These are phyloP conservation scores for Cryptosporidium ubiquitum DNA, from an alignment of 169 alveolate species.

Conservation along the genomic window DNA sequence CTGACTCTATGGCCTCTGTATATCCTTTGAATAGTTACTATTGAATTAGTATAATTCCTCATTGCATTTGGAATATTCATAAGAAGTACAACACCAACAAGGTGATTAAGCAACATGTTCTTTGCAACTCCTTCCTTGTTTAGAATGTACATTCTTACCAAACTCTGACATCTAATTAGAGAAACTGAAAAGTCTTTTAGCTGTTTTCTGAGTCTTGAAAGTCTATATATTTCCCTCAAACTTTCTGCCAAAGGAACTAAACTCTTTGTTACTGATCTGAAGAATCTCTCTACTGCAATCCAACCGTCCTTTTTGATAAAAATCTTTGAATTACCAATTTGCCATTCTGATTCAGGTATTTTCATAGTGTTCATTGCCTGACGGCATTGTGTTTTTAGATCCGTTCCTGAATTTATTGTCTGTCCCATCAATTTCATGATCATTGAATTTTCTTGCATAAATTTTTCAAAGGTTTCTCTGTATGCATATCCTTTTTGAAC, in stretches of 20 bases:
- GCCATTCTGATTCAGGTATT: conserved; percentile 77
- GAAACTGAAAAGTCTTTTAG: conserved; percentile 6
- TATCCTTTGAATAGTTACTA: conserved; percentile 71
- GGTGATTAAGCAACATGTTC: neutral
- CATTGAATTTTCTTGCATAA: conserved; percentile 72
- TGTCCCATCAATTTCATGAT: conserved; percentile 77
- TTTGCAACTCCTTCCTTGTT: conserved; percentile 7
- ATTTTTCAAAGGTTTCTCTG: conserved; percentile 77
- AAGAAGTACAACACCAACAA: conserved; percentile 25
- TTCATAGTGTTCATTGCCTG: conserved; percentile 75
- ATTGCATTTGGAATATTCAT: conserved; percentile 49
- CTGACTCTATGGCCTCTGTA: conserved; percentile 76
- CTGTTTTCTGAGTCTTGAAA: conserved; percentile 65
- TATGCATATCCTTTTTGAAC: conserved; percentile 72
- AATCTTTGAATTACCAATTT: conserved; percentile 76
- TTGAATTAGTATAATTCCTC: conserved; percentile 17
- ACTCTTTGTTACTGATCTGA: conserved; percentile 75
- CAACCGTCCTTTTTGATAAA: conserved; percentile 78
- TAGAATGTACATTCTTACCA: conserved; percentile 33
- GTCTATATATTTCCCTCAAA: conserved; percentile 75
- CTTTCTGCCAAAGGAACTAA: conserved; percentile 75
- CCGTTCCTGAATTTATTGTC: conserved; percentile 54
- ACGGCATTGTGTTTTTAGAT: conserved; percentile 58
- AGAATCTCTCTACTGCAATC: conserved; percentile 77
- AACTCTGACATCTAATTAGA: conserved; percentile 60